phyloP scores from a whole-genome alignment of 768 basidiomycete species.

The Auricularia cornea region DNA sequence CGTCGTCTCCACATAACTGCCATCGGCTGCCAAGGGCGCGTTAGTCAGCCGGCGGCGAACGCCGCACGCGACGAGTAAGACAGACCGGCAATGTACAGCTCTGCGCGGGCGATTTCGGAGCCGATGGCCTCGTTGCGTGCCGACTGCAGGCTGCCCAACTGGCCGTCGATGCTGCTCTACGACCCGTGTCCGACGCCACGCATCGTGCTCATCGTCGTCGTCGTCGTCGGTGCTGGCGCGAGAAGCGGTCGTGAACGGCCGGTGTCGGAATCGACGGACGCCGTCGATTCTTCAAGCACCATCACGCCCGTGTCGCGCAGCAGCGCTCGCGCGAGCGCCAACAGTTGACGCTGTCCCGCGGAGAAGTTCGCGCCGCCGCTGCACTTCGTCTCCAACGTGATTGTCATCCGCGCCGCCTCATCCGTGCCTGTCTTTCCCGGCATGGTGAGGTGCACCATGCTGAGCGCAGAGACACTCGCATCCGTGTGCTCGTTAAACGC shows the following conservation, averaged over 20 bases:
- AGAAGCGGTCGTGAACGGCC: conserved; percentile 81
- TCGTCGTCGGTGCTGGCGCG: too few species aligned
- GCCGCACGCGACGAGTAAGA: too few species aligned
- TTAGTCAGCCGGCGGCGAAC: not conserved
- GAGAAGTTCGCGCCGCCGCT: conserved; percentile 87
- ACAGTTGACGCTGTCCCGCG: conserved; percentile 82
- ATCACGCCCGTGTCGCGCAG: conserved; percentile 67
- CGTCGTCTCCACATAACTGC: conserved; percentile 72
- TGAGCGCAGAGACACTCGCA: conserved; percentile 64
- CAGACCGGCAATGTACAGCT: conserved; percentile 11
- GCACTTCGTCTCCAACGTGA: conserved; percentile 70
- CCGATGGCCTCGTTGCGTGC: not conserved
- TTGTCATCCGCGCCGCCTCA: conserved; percentile 35
- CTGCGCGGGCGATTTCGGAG: conserved; percentile 8
- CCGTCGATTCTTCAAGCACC: conserved; percentile 76
- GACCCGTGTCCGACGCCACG: too few species aligned
- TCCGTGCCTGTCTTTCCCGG: conserved; percentile 5
- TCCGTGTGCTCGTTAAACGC: conserved; percentile 62
- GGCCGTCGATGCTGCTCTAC: too few species aligned
- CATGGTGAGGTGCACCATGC: conserved; percentile 70
- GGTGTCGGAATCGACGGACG: conserved; percentile 61
- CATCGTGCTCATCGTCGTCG: too few species aligned
- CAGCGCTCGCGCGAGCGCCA: conserved; percentile 79
- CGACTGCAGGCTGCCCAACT: too few species aligned
- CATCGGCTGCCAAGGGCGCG: conserved; percentile 44